These are phyloP conservation scores for Sporothrix inflata DNA, from an alignment of 2,329 filamentous ascomycete species.

Conservation along the genomic window DNA sequence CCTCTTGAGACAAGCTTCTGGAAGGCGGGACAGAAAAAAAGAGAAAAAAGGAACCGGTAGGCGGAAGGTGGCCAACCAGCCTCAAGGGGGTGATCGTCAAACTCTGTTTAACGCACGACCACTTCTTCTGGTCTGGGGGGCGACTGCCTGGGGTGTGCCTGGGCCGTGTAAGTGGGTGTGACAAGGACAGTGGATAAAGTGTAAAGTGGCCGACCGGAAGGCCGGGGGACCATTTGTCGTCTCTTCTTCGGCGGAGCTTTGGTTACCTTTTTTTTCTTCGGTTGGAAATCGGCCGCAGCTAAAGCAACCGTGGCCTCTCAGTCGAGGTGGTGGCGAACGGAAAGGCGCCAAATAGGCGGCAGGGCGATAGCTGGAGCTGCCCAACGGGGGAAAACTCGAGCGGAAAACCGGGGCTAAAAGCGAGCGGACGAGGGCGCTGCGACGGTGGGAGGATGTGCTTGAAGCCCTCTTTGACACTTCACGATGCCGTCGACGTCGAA, in stretches of 20 bases:
- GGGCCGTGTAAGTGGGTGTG: conserved; percentile 25
- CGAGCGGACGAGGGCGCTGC: conserved; percentile 8
- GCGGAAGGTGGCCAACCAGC: conserved; percentile 21
- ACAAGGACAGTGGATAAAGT: conserved; percentile 7
- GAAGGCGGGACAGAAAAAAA: conserved; percentile 3
- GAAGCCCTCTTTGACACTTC: conserved; percentile 16
- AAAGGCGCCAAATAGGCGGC: conserved; percentile 23
- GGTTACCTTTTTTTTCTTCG: conserved; percentile 6
- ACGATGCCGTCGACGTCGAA: conserved; percentile 22
- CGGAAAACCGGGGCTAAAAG: conserved; percentile 11
- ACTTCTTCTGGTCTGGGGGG: neutral
- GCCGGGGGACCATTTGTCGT: neutral
- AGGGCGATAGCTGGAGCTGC: neutral
- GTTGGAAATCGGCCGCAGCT: conserved; percentile 12
- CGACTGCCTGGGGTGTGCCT: conserved; percentile 9
- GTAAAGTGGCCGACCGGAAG: neutral
- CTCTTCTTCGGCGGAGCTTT: conserved; percentile 21
- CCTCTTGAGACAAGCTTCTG: conserved; percentile 23
- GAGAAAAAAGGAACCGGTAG: neutral
- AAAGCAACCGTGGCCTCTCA: conserved; percentile 31
- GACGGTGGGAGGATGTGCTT: neutral
- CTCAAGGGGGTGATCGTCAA: conserved; percentile 21
- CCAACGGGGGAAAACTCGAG: neutral
- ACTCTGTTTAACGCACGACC: conserved; percentile 13
- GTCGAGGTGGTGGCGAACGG: conserved; percentile 28